Evolutionary conservation across 805 yeast genomes (phyloP).

Genomic region (Myxozyma nipponensis): DNA sequence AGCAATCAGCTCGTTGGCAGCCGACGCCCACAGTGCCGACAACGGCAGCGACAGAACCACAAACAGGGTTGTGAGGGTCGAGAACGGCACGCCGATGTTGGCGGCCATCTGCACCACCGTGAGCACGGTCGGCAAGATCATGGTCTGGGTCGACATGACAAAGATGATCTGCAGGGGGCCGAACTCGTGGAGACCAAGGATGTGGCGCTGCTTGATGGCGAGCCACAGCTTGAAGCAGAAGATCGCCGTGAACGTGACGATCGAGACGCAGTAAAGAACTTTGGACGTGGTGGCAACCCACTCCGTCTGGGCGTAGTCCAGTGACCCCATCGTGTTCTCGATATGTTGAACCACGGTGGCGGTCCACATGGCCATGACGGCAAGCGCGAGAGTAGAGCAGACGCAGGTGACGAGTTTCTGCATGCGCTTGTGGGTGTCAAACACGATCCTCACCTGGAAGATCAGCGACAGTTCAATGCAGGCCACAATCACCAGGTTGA

Average conservation of each 20-base stretch:
- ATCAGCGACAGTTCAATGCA: constrained; percentile 63
- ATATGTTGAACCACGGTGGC: constrained; percentile 46
- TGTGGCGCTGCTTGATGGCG: constrained; percentile 71
- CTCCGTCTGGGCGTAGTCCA: constrained; percentile 46
- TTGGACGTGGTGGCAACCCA: constrained; percentile 36
- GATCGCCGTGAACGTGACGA: constrained; percentile 57
- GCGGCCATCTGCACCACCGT: constrained; percentile 52
- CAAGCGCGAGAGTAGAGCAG: constrained; percentile 49
- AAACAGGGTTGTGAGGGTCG: constrained; percentile 55
- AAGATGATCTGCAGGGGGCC: constrained; percentile 75
- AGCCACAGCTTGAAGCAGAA: constrained; percentile 59
- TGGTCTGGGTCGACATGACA: constrained; percentile 77
- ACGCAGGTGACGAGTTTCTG: constrained; percentile 50
- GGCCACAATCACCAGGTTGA: constrained; percentile 57
- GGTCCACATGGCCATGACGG: constrained; percentile 58
- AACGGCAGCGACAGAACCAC: constrained; percentile 74
- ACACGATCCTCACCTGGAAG: constrained; percentile 69
- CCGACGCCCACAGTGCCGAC: constrained; percentile 83
- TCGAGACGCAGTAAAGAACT: constrained; percentile 65
- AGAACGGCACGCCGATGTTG: constrained; percentile 35
- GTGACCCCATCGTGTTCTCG: constrained; percentile 38
- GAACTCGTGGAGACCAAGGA: constrained; percentile 75
- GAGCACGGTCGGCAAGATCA: constrained; percentile 71
- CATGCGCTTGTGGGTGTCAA: constrained; percentile 36
- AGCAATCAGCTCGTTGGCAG: constrained; percentile 44